These are phyloP conservation scores for Fusarium kyushuense DNA, from an alignment of 2,329 filamentous ascomycete genomes.

Conservation along the genomic window DNA sequence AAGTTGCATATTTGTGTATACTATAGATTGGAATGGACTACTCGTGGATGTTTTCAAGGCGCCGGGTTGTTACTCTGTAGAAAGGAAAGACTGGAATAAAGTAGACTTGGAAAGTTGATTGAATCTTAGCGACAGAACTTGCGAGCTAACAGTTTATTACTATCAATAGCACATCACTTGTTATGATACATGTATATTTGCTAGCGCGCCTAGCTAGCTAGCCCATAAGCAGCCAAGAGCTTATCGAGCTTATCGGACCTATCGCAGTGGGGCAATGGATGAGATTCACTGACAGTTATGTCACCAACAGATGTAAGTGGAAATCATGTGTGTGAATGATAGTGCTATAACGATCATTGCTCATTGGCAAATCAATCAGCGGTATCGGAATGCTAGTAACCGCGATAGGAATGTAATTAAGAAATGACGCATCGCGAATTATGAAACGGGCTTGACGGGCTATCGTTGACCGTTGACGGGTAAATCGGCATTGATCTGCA, in stretches of 20 bases:
- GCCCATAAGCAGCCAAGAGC: too few species aligned
- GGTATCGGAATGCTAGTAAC: slow-evolving; percentile 4
- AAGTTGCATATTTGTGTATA: accelerated
- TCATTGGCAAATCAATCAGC: not conserved
- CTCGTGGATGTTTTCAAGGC: too few species aligned
- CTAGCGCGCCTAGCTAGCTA: too few species aligned
- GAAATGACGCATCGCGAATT: slow-evolving; percentile 9
- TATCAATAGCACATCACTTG: too few species aligned
- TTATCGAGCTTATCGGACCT: not conserved
- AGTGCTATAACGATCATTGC: not conserved
- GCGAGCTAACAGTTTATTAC: too few species aligned
- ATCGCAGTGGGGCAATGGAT: accelerated
- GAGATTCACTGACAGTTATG: accelerated
- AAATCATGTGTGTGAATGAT: accelerated
- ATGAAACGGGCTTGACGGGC: not conserved
- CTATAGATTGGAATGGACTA: too few species aligned
- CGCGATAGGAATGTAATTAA: slow-evolving; percentile 21
- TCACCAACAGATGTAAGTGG: accelerated
- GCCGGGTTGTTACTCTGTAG: too few species aligned
- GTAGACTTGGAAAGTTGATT: too few species aligned
- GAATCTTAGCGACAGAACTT: too few species aligned
- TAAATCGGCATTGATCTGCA: slow-evolving; percentile 21
- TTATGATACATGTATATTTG: too few species aligned
- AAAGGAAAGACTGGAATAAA: too few species aligned
- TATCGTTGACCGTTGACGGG: slow-evolving; percentile 12